A percentile compares a stretch with the other conserved stretches of the same genome.
Conservation (phyloP, 495 filamentous ascomycete genomes). For the Xylaria scruposa region DNA sequence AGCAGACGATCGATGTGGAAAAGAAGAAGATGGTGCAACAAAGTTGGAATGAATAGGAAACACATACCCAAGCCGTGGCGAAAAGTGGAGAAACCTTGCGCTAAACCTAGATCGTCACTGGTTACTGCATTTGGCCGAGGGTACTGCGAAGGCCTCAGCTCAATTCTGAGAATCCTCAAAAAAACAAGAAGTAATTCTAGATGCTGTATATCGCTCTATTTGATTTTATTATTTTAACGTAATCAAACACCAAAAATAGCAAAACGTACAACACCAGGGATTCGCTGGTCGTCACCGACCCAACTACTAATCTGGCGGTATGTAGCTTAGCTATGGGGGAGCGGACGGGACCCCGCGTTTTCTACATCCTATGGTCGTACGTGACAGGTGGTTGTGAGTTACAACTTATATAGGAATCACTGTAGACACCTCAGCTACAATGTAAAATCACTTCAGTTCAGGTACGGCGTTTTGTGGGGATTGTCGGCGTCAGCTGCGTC, state of each 20-base stretch:
- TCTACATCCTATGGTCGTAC: neutral
- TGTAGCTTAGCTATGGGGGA: neutral
- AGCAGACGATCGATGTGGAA: neutral
- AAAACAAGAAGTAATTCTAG: no score
- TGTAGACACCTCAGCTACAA: neutral
- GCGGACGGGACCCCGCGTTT: neutral
- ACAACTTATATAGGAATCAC: neutral
- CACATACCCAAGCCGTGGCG: neutral
- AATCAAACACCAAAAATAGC: no score
- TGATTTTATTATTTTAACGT: no score
- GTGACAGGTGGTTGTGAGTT: neutral
- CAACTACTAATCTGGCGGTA: constrained; percentile 45
- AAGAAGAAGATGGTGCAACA: neutral
- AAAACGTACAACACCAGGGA: constrained; percentile 45
- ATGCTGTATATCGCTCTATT: no score
- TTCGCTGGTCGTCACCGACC: constrained; percentile 52
- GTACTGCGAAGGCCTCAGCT: neutral
- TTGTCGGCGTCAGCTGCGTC: neutral
- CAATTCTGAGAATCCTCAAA: neutral
- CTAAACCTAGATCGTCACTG: neutral
- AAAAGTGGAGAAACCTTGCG: neutral
- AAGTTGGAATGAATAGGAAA: neutral
- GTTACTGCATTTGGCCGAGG: no score
- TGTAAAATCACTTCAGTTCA: neutral
- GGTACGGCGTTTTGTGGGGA: neutral